Percentiles rank a stretch among this genome's conserved stretches.
phyloP scores from a whole-genome alignment of 2,329 filamentous ascomycete species.

The Alternaria tenuissima region DNA sequence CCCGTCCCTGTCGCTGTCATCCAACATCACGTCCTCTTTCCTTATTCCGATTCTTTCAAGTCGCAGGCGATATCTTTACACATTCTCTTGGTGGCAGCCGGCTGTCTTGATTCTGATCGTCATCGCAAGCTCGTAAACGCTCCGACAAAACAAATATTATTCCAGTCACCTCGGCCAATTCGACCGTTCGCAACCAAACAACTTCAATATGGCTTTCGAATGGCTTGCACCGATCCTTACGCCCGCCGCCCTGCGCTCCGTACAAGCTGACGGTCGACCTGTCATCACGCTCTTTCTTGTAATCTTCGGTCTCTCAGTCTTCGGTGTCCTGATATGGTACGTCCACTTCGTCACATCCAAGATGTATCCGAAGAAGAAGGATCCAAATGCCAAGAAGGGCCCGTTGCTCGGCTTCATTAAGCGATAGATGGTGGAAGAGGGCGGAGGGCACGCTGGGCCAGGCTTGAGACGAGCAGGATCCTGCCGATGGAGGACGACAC shows the following conservation, averaged over 20 bases:
- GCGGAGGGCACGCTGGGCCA: neutral
- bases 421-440: slow-evolving; percentile 18
- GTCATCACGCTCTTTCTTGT: slow-evolving; percentile 87
- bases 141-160: neutral
- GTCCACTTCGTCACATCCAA: slow-evolving; percentile 42
- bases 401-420: slow-evolving; percentile 33
- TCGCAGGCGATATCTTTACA: slow-evolving; percentile 20
- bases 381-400: slow-evolving; percentile 37
- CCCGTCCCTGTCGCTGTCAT: slow-evolving; percentile 18
- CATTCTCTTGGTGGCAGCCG: slow-evolving; percentile 27
- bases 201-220: slow-evolving; percentile 37
- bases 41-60: slow-evolving; percentile 14
- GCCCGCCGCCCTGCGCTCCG: slow-evolving; percentile 41
- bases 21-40: slow-evolving; percentile 17
- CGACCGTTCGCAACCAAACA: neutral
- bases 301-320: slow-evolving; percentile 68
- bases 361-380: slow-evolving; percentile 39
- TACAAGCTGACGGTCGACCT: slow-evolving; percentile 72
- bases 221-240: slow-evolving; percentile 45
- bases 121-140: slow-evolving; percentile 4
- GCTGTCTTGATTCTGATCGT: slow-evolving; percentile 23
- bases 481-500: neutral
- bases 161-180: neutral
- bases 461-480: neutral
- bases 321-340: slow-evolving; percentile 38